A percentile compares a stretch with the other conserved stretches of the same genome.
phyloP scores from a whole-genome alignment of 2,329 filamentous ascomycete genomes.

The Cladophialophora carrionii region DNA sequence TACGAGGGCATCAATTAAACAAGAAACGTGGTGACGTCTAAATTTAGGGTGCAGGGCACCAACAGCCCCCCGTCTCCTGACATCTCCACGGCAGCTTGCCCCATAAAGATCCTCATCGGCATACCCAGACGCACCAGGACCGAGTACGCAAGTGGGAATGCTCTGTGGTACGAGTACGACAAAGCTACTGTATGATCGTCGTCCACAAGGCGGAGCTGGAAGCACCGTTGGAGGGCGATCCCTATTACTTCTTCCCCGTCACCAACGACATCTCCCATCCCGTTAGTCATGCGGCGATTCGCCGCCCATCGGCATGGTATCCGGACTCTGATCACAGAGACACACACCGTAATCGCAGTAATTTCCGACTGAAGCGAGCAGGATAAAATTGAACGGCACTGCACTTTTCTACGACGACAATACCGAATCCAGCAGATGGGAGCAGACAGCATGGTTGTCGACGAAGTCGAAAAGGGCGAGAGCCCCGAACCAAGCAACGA shows the following conservation, averaged over 20 bases:
- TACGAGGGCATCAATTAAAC: not conserved
- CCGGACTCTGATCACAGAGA: not conserved
- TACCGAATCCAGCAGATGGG: not conserved
- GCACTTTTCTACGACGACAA: not conserved
- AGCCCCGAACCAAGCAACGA: not conserved
- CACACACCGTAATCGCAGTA: not conserved
- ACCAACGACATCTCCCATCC: not conserved
- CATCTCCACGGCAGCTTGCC: not conserved
- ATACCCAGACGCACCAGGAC: no score
- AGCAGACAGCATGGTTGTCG: not conserved
- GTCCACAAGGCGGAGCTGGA: not conserved
- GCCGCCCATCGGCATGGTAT: conserved; percentile 8
- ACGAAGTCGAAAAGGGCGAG: not conserved
- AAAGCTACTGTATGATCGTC: not conserved
- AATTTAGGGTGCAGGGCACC: not conserved
- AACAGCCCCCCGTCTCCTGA: not conserved
- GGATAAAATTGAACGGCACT: not conserved
- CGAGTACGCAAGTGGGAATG: no score
- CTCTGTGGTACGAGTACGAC: no score
- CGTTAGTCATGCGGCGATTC: not conserved
- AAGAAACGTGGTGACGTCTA: not conserved
- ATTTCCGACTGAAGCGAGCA: not conserved
- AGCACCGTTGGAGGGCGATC: not conserved
- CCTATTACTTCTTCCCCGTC: not conserved
- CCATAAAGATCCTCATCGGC: not conserved